Percentiles rank a stretch among this genome's conserved stretches.
These are phyloP conservation scores for Pythium utonaiense DNA, from an alignment of 352 stramenopile genomes.

Conservation along the genomic window DNA sequence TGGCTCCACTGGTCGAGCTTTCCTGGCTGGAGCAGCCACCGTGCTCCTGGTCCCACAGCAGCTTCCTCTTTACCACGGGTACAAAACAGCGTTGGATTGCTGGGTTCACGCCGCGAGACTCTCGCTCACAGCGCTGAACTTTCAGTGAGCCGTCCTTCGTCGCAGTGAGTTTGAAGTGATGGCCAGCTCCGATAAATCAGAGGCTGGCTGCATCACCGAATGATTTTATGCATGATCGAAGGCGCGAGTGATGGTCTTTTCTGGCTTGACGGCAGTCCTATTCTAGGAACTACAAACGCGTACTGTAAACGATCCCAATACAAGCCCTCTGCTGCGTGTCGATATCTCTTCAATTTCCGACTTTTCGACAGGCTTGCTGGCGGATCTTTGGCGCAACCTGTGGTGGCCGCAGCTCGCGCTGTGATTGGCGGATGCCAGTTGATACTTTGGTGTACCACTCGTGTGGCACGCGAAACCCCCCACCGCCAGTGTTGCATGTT, in stretches of 20 bases:
- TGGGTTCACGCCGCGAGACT: not conserved
- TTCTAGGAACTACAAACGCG: not conserved
- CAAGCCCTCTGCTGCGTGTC: not conserved
- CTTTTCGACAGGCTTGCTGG: slow-evolving; percentile 8
- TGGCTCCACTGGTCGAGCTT: too few species aligned
- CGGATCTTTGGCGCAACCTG: not conserved
- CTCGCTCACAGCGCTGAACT: not conserved
- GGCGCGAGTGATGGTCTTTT: slow-evolving; percentile 1
- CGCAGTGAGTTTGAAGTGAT: not conserved
- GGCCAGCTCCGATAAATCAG: not conserved
- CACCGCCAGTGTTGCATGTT: not conserved
- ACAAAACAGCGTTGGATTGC: not conserved
- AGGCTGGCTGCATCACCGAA: too few species aligned
- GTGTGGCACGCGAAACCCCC: slow-evolving; percentile 11
- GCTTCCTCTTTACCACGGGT: too few species aligned
- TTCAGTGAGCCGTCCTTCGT: too few species aligned
- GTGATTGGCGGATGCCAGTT: slow-evolving; percentile 8
- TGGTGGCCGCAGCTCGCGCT: not conserved
- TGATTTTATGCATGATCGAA: too few species aligned
- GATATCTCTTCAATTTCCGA: slow-evolving; percentile 1
- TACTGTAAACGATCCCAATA: not conserved
- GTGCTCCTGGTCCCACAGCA: too few species aligned
- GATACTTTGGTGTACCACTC: slow-evolving; percentile 17
- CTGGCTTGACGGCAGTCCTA: slow-evolving; percentile 1
- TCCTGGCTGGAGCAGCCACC: too few species aligned